phyloP scores from a whole-genome alignment of 139 green algal genomes.

The Coccomyxa sp. region DNA sequence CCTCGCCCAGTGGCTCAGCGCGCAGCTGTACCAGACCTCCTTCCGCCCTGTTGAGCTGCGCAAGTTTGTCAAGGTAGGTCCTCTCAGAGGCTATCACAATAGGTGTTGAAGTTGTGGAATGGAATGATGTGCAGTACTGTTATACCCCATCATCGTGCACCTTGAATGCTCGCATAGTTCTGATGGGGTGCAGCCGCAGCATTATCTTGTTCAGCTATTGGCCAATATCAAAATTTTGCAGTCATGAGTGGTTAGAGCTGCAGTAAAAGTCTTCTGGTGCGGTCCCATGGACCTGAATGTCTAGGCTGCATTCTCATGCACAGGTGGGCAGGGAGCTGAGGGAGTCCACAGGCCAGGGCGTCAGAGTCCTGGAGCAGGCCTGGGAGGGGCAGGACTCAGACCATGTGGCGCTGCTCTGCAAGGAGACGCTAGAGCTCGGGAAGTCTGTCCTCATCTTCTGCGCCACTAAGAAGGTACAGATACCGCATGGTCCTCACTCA shows the following conservation, averaged over 20 bases:
- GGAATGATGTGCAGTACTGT: too few species aligned
- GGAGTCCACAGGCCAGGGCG: slow-evolving; percentile 13
- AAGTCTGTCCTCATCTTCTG: slow-evolving; percentile 91
- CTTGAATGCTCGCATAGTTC: too few species aligned
- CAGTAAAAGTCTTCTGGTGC: too few species aligned
- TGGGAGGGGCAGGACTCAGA: slow-evolving; percentile 52
- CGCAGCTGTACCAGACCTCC: slow-evolving; percentile 75
- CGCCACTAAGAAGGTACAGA: slow-evolving; percentile 42
- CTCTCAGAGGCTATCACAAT: not conserved
- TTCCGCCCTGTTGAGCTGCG: slow-evolving; percentile 36
- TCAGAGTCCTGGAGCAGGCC: slow-evolving; percentile 8
- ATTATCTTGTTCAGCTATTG: too few species aligned
- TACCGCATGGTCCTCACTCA: not conserved
- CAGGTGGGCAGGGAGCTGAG: slow-evolving; percentile 33
- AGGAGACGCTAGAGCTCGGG: slow-evolving; percentile 58
- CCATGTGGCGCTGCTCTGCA: slow-evolving; percentile 52
- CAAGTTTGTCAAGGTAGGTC: slow-evolving; percentile 1
- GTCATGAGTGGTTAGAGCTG: too few species aligned
- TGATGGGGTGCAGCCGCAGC: too few species aligned
- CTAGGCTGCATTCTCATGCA: not conserved
- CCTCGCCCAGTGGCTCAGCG: slow-evolving; percentile 83
- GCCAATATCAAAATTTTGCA: too few species aligned
- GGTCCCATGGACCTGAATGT: too few species aligned
- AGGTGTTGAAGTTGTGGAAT: not conserved
- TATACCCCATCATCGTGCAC: not conserved